Evolutionary conservation across 305 asterid species (phyloP).

Genomic region (Stenogyne calaminthoides): DNA sequence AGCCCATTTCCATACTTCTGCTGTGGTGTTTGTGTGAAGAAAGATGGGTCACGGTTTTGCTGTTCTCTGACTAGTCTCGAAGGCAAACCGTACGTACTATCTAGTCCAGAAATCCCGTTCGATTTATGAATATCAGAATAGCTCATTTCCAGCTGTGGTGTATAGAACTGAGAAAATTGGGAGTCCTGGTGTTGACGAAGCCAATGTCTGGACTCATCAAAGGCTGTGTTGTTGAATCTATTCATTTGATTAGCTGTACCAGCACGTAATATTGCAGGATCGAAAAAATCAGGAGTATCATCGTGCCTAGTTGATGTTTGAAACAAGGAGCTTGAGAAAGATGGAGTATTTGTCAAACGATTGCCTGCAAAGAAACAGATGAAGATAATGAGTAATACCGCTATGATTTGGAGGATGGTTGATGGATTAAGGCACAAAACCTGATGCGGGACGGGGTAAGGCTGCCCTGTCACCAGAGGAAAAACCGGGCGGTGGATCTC

Average conservation of each 20-base stretch:
- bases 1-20: constrained; percentile 51
- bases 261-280: constrained; percentile 51
- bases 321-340: constrained; percentile 42
- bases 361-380: constrained; percentile 46
- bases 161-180: constrained; percentile 47
- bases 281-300: constrained; percentile 47
- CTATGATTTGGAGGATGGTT: constrained; percentile 1
- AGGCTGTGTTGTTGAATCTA: constrained; percentile 40
- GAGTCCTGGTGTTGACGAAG: constrained; percentile 48
- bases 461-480: constrained; percentile 54
- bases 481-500: constrained; percentile 90
- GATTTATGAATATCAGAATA: constrained; percentile 37
- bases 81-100: constrained; percentile 44
- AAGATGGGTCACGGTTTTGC: constrained; percentile 45
- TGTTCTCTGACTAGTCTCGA: constrained; percentile 49
- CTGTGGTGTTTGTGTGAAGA: constrained; percentile 50
- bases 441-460: constrained; percentile 56
- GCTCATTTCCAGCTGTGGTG: constrained; percentile 46
- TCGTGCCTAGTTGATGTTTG: constrained; percentile 47
- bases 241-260: constrained; percentile 47
- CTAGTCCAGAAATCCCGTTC: constrained; percentile 41
- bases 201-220: constrained; percentile 70
- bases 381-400: constrained; percentile 2
- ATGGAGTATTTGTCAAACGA: constrained; percentile 45
- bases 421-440: constrained; percentile 37